A percentile compares a stretch with the other conserved stretches of the same genome.
Evolutionary conservation across 2,329 filamentous ascomycete species (phyloP).

Genomic region (Pseudogymnoascus pannorum): DNA sequence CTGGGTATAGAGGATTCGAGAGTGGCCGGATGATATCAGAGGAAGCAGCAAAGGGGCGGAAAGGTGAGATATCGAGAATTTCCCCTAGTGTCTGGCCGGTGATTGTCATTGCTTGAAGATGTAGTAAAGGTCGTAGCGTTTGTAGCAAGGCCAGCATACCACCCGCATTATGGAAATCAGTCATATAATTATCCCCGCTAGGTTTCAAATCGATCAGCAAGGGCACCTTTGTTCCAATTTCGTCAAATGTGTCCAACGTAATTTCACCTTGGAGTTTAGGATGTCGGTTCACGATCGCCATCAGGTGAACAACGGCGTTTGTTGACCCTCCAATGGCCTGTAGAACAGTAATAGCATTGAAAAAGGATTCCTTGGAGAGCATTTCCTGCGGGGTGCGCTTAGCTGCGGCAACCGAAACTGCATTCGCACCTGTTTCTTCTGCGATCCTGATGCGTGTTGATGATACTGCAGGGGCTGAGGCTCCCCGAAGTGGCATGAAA

Average conservation of each 20-base stretch:
- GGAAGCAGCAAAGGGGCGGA: constrained; percentile 35
- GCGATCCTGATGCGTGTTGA: constrained; percentile 44
- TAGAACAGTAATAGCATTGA: constrained; percentile 38
- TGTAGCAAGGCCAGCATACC: constrained; percentile 43
- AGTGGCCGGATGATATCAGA: constrained; percentile 37
- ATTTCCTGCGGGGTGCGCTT: constrained; percentile 37
- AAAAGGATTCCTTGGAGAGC: constrained; percentile 39
- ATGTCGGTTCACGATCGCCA: constrained; percentile 42
- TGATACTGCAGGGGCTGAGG: constrained; percentile 46
- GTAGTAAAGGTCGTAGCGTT: constrained; percentile 37
- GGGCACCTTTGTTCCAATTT: constrained; percentile 40
- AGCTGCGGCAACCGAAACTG: constrained; percentile 36
- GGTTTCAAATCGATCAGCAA: constrained; percentile 45
- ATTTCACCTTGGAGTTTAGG: constrained; percentile 38
- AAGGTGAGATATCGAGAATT: constrained; percentile 35
- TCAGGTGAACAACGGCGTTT: constrained; percentile 37
- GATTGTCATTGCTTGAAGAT: constrained; percentile 39
- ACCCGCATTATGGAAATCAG: constrained; percentile 46
- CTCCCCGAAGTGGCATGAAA: constrained; percentile 44
- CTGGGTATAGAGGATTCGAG: constrained; percentile 37
- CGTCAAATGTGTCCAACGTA: constrained; percentile 39
- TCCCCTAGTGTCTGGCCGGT: constrained; percentile 41
- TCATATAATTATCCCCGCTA: constrained; percentile 47
- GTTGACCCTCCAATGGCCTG: constrained; percentile 39
- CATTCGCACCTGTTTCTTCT: constrained; percentile 44